These are phyloP conservation scores for Geranium rotundifolium DNA, from an alignment of 345 rosid genomes.

Conservation along the genomic window DNA sequence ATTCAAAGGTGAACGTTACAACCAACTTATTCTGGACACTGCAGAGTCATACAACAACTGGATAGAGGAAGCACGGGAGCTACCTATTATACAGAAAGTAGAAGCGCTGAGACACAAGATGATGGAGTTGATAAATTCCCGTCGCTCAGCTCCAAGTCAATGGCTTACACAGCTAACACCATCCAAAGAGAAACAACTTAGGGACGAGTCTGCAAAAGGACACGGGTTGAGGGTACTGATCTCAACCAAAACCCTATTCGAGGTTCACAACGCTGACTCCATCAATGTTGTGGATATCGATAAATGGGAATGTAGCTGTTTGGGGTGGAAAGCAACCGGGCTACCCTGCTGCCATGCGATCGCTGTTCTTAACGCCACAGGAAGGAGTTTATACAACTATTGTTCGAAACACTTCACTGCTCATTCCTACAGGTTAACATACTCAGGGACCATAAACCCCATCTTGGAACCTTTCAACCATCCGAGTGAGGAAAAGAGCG, in stretches of 20 bases:
- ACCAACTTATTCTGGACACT: slow-evolving; percentile 45
- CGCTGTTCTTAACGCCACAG: slow-evolving; percentile 54
- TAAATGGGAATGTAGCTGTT: slow-evolving; percentile 60
- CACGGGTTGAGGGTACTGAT: slow-evolving; percentile 44
- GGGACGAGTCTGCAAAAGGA: slow-evolving; percentile 46
- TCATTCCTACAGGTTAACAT: slow-evolving; percentile 42
- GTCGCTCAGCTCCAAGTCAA: slow-evolving; percentile 28
- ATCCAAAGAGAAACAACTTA: slow-evolving; percentile 48
- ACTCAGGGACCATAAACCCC: slow-evolving; percentile 39
- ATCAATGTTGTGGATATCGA: slow-evolving; percentile 60
- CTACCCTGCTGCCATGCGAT: slow-evolving; percentile 79
- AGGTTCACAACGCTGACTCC: slow-evolving; percentile 58
- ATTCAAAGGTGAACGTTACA: slow-evolving; percentile 67
- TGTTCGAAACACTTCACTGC: slow-evolving; percentile 52
- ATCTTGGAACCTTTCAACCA: slow-evolving; percentile 14
- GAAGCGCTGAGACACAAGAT: slow-evolving; percentile 36
- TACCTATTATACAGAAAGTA: slow-evolving; percentile 55
- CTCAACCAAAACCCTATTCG: slow-evolving; percentile 73
- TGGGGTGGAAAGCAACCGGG: slow-evolving; percentile 55
- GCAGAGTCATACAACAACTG: slow-evolving; percentile 52
- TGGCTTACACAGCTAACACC: slow-evolving; percentile 68
- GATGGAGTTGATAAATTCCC: slow-evolving; percentile 41
- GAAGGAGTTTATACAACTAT: slow-evolving; percentile 41
- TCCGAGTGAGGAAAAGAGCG: slow-evolving; percentile 21
- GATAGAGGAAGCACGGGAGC: slow-evolving; percentile 64